Conservation (phyloP, 176 grass and related monocot genomes). For the Lolium multiflorum region DNA sequence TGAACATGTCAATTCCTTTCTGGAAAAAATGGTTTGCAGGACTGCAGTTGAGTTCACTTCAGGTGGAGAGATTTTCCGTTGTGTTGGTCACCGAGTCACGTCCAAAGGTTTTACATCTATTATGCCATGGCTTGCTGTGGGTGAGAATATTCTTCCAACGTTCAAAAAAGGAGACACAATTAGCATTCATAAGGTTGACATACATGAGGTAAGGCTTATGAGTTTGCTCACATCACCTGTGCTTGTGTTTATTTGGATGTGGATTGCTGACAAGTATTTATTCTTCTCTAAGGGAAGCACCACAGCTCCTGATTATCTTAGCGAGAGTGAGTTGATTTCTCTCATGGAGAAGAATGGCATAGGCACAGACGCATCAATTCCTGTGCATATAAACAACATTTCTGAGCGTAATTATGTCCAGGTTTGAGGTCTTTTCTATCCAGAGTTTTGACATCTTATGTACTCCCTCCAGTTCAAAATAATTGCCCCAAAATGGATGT, state of each 20-base stretch:
- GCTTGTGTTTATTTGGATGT: conserved; percentile 43
- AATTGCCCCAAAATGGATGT: no score
- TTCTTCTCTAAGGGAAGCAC: conserved; percentile 77
- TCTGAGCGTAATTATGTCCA: conserved; percentile 96
- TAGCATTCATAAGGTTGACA: conserved; percentile 78
- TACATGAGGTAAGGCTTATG: conserved; percentile 71
- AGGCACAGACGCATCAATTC: conserved; percentile 96
- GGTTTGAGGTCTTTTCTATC: conserved; percentile 55
- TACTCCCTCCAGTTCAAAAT: neutral
- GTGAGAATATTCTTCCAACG: conserved; percentile 78
- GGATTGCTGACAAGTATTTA: conserved; percentile 35
- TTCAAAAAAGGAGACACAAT: conserved; percentile 71
- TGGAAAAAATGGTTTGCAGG: conserved; percentile 51
- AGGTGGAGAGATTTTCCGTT: conserved; percentile 85
- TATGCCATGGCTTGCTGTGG: conserved; percentile 92
- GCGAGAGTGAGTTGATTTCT: conserved; percentile 94
- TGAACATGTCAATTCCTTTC: conserved; percentile 23
- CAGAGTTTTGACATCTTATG: conserved; percentile 28
- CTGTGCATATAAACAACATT: conserved; percentile 96
- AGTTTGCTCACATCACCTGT: conserved; percentile 37
- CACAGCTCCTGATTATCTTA: conserved; percentile 90
- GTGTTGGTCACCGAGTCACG: conserved; percentile 71
- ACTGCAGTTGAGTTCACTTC: conserved; percentile 79
- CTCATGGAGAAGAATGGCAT: conserved; percentile 99
- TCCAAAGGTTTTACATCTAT: conserved; percentile 97